Conservation (phyloP, 768 basidiomycete species). For the Boletellus emodensis region DNA sequence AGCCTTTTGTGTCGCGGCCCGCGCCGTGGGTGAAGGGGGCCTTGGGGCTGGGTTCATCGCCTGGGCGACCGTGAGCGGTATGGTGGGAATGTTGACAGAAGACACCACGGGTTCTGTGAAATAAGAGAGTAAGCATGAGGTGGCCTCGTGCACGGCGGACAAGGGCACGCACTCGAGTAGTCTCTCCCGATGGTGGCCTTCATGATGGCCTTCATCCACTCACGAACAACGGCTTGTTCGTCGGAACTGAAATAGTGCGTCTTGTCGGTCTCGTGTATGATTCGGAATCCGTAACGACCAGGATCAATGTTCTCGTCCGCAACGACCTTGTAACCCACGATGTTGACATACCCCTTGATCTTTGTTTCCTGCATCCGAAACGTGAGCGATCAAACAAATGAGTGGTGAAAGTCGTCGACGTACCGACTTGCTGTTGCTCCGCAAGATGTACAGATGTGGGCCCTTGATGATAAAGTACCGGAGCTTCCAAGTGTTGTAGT, state of each 20-base stretch:
- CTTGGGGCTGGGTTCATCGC: slow-evolving; percentile 95
- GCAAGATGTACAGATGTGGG: slow-evolving; percentile 82
- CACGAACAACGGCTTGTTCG: slow-evolving; percentile 79
- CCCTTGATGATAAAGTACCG: slow-evolving; percentile 94
- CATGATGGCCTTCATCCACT: slow-evolving; percentile 99
- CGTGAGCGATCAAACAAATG: background rate
- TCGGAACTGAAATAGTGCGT: slow-evolving; percentile 90
- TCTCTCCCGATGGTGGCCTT: slow-evolving; percentile 96
- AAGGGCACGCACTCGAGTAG: slow-evolving; percentile 68
- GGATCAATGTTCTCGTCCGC: slow-evolving; percentile 90
- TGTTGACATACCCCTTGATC: slow-evolving; percentile 95
- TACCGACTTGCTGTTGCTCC: slow-evolving; percentile 58
- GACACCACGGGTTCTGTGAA: slow-evolving; percentile 84
- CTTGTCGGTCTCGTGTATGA: slow-evolving; percentile 85
- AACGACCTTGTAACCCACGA: slow-evolving; percentile 87
- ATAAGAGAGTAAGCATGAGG: background rate
- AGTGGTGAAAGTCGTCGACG: background rate
- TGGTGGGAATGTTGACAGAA: slow-evolving; percentile 95
- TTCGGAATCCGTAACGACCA: slow-evolving; percentile 91
- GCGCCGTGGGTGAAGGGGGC: slow-evolving; percentile 86
- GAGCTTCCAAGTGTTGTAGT: slow-evolving; percentile 89
- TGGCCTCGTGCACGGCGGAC: background rate
- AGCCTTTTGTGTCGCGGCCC: slow-evolving; percentile 85
- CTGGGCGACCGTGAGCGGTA: slow-evolving; percentile 91
- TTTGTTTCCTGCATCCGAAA: slow-evolving; percentile 65